Base-by-base conservation (phyloP, 73 alveolate genomes). In the Tetrahymena elliotti region DNA sequence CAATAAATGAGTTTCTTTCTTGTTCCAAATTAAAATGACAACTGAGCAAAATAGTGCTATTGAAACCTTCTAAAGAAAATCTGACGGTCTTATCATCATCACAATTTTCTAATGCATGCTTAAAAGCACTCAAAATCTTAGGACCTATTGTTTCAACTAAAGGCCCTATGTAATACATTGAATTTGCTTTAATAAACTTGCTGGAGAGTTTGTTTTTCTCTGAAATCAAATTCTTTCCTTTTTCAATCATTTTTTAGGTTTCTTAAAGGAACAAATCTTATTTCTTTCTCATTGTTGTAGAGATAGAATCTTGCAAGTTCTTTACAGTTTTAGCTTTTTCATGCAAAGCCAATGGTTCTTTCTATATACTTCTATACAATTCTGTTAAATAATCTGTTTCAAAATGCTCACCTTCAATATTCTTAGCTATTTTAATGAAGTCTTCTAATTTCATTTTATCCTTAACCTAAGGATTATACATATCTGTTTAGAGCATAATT, bases 401-500 rank as follows among this genome's bases (percentile, higher is more conserved):
- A 24, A 94, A 53, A 41, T 41, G 83, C 20, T 84, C 95, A 92
- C 96, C 96, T 52, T 94, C 96, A 33, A 94, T 94, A 22, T 35
- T 47, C 52, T 83, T 31, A 34, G 96, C 96, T 39, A 94, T 84
- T 33, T 94, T 94, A 35, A 37, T 34, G 83, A 94, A 94, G 20
- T 94, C 96, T 16, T n/a, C 83, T 16, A 94, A 88, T 35, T 88
- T 94, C 96, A 94, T 94, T 52, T 94, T 94, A 15, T 94, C 96
- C 8, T 52, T 94, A 24, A 94, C 96, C 52, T 93, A 47, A 6
- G 96, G 96, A 94, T 94, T 94, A 41, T 94, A 94, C 35, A 94
- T 38, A 94, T 94, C 96, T 9, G 96, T 94, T 33, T 94, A 52
- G 34, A 94, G 93, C 96, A 94, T 94, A 20, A 94, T 94, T 27